Conservation (phyloP, 768 basidiomycete genomes). For the Amanita exitialis region DNA sequence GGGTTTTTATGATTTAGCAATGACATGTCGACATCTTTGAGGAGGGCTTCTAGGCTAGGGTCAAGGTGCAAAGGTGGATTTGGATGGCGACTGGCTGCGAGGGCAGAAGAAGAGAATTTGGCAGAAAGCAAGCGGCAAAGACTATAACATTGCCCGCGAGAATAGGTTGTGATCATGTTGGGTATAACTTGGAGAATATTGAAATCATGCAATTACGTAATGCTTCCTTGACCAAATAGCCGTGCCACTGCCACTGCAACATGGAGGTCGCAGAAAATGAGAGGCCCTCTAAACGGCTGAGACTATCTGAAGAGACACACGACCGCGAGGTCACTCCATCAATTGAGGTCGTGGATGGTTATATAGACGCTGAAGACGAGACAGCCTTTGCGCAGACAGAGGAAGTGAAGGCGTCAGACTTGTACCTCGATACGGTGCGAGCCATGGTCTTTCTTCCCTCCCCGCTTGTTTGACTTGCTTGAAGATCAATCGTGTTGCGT, state of each 20-base stretch:
- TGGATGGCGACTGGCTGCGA: slow-evolving; percentile 33
- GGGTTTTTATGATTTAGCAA: slow-evolving; percentile 29
- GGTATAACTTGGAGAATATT: background rate
- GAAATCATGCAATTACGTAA: background rate
- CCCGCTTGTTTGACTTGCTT: slow-evolving; percentile 5
- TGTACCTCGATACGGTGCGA: slow-evolving; percentile 90
- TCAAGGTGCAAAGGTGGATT: slow-evolving; percentile 58
- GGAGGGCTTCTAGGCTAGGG: slow-evolving; percentile 48
- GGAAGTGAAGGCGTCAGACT: slow-evolving; percentile 56
- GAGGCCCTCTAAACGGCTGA: slow-evolving; percentile 1
- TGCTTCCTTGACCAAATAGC: too few species aligned
- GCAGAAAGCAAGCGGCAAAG: background rate
- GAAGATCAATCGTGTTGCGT: slow-evolving; percentile 80
- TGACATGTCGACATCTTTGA: slow-evolving; percentile 63
- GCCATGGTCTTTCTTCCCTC: slow-evolving; percentile 7
- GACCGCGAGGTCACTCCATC: slow-evolving; percentile 8
- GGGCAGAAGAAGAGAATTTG: slow-evolving; percentile 12
- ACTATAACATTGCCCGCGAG: background rate
- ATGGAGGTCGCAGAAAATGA: slow-evolving; percentile 2
- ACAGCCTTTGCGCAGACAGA: slow-evolving; percentile 16
- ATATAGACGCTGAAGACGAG: slow-evolving; percentile 26
- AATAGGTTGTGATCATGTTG: background rate
- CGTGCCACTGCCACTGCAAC: too few species aligned
- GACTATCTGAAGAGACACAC: slow-evolving; percentile 9
- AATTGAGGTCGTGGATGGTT: slow-evolving; percentile 11